phyloP scores from a whole-genome alignment of 2,329 filamentous ascomycete genomes.

The Chrysoporthe deuterocubensis region DNA sequence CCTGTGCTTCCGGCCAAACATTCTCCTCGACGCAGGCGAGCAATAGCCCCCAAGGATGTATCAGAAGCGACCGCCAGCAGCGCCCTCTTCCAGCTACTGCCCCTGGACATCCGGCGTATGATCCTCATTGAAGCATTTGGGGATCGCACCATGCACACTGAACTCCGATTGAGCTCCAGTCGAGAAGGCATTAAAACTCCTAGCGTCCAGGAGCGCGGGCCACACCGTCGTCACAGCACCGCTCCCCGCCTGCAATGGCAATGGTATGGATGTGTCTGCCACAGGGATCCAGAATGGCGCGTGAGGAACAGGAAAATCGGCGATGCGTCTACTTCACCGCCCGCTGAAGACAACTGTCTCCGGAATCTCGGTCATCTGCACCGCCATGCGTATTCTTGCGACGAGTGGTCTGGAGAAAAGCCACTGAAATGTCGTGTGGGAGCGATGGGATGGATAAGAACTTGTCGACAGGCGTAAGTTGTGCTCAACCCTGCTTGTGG shows the following conservation, averaged over 20 bases:
- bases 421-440: constrained; percentile 13
- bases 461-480: constrained; percentile 18
- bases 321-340: background rate
- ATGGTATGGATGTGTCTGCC: constrained; percentile 22
- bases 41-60: background rate
- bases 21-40: background rate
- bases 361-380: background rate
- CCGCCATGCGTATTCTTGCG: background rate
- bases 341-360: constrained; percentile 2
- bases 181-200: background rate
- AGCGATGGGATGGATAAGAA: constrained; percentile 17
- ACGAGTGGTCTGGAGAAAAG: background rate
- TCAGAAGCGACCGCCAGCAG: background rate
- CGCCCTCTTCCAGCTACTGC: constrained; percentile 14
- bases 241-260: constrained; percentile 1
- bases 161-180: background rate
- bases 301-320: background rate
- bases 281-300: constrained; percentile 12
- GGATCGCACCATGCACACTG: constrained; percentile 9
- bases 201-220: background rate
- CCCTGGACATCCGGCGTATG: constrained; percentile 14
- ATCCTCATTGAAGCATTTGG: constrained; percentile 21
- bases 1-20: background rate
- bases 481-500: too few relatives aligned
- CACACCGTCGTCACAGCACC: background rate